phyloP scores from a whole-genome alignment of 805 yeast genomes.

The Lipomyces oligophaga region DNA sequence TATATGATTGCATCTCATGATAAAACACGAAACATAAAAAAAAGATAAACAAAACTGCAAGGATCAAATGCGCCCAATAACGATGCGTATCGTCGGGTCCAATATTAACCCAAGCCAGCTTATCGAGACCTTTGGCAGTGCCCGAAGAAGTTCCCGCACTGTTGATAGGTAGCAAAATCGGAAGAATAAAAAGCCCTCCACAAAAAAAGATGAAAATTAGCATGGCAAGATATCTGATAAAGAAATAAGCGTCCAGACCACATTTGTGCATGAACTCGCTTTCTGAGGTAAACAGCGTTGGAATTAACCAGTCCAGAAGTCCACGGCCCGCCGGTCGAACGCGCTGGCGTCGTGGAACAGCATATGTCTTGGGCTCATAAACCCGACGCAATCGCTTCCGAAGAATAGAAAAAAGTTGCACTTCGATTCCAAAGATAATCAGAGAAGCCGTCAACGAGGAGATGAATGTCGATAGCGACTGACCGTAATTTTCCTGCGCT shows the following conservation, averaged over 20 bases:
- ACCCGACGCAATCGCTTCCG: constrained; percentile 68
- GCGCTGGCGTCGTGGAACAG: constrained; percentile 48
- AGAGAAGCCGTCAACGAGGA: constrained; percentile 69
- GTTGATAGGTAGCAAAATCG: constrained; percentile 75
- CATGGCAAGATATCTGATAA: constrained; percentile 68
- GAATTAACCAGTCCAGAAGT: constrained; percentile 65
- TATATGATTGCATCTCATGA: constrained; percentile 53
- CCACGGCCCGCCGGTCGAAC: constrained; percentile 75
- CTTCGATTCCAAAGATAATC: constrained; percentile 58
- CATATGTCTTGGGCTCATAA: constrained; percentile 78
- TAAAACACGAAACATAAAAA: constrained; percentile 56
- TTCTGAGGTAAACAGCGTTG: constrained; percentile 64
- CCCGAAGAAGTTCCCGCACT: constrained; percentile 19
- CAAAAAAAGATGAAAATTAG: constrained; percentile 53
- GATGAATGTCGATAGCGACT: constrained; percentile 69
- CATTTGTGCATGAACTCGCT: constrained; percentile 76
- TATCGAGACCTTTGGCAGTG: constrained; percentile 53
- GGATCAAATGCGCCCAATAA: constrained; percentile 59
- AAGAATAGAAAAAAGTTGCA: constrained; percentile 58
- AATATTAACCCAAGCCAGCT: constrained; percentile 66
- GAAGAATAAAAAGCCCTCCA: constrained; percentile 54
- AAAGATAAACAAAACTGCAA: constrained; percentile 52
- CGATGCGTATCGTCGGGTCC: constrained; percentile 49
- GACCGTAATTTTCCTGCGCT: constrained; percentile 25
- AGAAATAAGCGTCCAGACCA: constrained; percentile 90